phyloP scores from a whole-genome alignment of 257 asterid genomes.

The Nemophila menziesii region DNA sequence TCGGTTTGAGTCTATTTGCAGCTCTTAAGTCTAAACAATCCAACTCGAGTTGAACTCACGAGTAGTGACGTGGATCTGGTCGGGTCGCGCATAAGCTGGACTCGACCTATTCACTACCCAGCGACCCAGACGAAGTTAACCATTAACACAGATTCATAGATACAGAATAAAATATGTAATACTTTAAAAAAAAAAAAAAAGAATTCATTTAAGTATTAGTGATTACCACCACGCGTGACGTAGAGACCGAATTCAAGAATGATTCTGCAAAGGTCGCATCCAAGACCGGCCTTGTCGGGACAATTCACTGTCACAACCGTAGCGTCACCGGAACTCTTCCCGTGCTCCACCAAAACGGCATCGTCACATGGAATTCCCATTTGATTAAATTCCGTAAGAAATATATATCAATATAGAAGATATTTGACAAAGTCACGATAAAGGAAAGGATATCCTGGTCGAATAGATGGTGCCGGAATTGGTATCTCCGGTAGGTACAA shows the following conservation, averaged over 20 bases:
- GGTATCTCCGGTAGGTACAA: not conserved
- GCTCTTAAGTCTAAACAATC: too few species aligned
- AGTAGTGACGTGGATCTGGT: too few species aligned
- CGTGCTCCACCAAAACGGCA: conserved; percentile 29
- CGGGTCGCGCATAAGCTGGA: too few species aligned
- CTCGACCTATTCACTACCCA: not conserved
- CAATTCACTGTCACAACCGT: conserved; percentile 36
- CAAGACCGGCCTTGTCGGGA: conserved; percentile 42
- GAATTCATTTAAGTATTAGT: too few species aligned
- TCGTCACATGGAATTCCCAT: conserved; percentile 45
- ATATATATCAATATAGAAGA: too few species aligned
- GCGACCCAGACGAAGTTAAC: not conserved
- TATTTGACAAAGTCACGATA: too few species aligned
- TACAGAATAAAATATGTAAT: not conserved
- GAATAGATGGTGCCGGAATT: not conserved
- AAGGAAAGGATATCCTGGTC: not conserved
- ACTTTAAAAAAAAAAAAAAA: not conserved
- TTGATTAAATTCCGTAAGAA: not conserved
- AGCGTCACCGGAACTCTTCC: conserved; percentile 27
- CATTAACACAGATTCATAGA: not conserved
- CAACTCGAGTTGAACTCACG: too few species aligned
- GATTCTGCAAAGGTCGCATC: conserved; percentile 32
- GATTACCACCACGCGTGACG: conserved; percentile 30
- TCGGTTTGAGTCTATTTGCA: too few species aligned
- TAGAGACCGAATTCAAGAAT: conserved; percentile 41